Conservation (phyloP, 257 asterid genomes). For the Solanum paucissectum region DNA sequence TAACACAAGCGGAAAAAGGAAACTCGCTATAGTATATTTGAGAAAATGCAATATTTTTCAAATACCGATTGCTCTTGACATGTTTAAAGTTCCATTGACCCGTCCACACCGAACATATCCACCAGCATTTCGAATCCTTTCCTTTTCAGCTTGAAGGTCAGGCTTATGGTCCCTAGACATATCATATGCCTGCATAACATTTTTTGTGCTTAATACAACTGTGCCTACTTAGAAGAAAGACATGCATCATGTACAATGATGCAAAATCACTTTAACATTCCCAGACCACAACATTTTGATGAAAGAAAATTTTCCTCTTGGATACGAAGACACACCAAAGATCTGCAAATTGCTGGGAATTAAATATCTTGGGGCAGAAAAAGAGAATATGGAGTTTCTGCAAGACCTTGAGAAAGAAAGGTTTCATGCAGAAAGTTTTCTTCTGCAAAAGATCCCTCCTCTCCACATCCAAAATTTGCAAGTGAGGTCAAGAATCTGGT, state of each 20-base stretch:
- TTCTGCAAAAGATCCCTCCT: background rate
- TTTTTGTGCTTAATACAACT: background rate
- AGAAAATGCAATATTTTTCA: background rate
- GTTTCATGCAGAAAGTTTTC: background rate
- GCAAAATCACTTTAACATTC: background rate
- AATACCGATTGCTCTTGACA: constrained; percentile 91
- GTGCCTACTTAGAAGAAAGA: background rate
- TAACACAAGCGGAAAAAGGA: background rate
- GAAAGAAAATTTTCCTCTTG: background rate
- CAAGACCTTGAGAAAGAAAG: background rate
- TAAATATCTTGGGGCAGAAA: background rate
- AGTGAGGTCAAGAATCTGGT: background rate
- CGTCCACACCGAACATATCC: constrained; percentile 89
- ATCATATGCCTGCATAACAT: constrained; percentile 50
- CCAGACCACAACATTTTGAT: background rate
- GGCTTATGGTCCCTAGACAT: constrained; percentile 95
- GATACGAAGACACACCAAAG: background rate
- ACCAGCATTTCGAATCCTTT: constrained; percentile 84
- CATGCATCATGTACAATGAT: background rate
- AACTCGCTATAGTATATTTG: background rate
- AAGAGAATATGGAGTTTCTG: background rate
- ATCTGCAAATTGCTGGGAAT: background rate
- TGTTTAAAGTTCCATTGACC: constrained; percentile 88
- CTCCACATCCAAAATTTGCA: background rate
- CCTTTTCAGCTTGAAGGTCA: constrained; percentile 56